A percentile compares a stretch with the other conserved stretches of the same genome.
These are phyloP conservation scores for Lipomyces mesembrius DNA, from an alignment of 805 yeast genomes.

Conservation along the genomic window DNA sequence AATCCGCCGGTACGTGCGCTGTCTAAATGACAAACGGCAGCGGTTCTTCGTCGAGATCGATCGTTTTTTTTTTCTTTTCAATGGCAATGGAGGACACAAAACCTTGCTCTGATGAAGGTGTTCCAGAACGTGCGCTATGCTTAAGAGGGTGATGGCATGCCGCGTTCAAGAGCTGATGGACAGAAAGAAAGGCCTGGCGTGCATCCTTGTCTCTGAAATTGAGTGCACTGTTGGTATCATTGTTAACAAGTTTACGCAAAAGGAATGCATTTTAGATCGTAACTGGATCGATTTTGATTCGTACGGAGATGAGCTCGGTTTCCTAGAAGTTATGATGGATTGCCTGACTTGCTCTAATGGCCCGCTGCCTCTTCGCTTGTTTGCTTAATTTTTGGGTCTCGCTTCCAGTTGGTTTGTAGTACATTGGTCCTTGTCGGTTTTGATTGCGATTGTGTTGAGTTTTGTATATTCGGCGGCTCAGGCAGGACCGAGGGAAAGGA, in stretches of 20 bases:
- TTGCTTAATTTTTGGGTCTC: slow-evolving; percentile 1
- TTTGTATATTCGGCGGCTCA: no score
- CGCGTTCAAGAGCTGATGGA: background rate
- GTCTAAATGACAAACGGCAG: slow-evolving; percentile 8
- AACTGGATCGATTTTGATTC: slow-evolving; percentile 4
- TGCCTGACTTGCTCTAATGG: background rate
- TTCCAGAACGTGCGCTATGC: background rate
- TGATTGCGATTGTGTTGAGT: no score
- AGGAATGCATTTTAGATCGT: background rate
- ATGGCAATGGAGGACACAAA: slow-evolving; percentile 3
- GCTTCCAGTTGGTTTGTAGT: no score
- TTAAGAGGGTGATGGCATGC: background rate
- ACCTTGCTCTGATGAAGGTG: slow-evolving; percentile 7
- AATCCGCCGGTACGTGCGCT: slow-evolving; percentile 3
- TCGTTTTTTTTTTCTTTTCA: background rate
- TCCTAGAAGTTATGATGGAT: background rate
- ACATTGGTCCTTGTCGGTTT: no score
- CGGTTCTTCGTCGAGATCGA: slow-evolving; percentile 5
- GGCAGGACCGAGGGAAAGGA: no score
- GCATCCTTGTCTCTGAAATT: slow-evolving; percentile 7
- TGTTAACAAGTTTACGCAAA: background rate
- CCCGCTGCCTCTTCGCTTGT: background rate
- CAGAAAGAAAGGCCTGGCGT: background rate
- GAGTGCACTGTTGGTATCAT: slow-evolving; percentile 7
- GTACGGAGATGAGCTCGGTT: background rate